phyloP scores from a whole-genome alignment of 2,329 filamentous ascomycete genomes.

The Aspergillus fijiensis region DNA sequence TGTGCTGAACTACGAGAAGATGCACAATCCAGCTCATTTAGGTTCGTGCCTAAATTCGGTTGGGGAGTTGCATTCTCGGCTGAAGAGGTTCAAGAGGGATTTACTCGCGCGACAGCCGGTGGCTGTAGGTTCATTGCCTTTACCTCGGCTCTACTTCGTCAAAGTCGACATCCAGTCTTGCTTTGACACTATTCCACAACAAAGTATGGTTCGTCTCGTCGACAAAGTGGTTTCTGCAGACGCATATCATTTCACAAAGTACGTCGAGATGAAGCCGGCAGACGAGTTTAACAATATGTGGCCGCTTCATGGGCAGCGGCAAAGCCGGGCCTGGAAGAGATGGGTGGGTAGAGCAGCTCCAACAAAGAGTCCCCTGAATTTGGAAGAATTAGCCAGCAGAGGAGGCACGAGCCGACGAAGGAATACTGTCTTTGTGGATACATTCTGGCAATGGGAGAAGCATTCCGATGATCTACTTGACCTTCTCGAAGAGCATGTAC shows the following conservation, averaged over 20 bases:
- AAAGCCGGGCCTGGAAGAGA: constrained; percentile 35
- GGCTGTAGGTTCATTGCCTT: not conserved
- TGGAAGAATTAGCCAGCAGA: constrained; percentile 47
- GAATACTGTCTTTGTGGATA: constrained; percentile 77
- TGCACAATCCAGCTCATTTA: constrained; percentile 58
- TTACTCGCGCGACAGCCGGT: constrained; percentile 13
- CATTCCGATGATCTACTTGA: constrained; percentile 61
- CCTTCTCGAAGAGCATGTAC: constrained; percentile 78
- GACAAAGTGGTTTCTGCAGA: constrained; percentile 55
- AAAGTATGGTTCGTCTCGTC: constrained; percentile 67
- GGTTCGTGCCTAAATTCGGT: constrained; percentile 80
- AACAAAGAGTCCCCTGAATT: constrained; percentile 43
- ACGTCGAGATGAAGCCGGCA: constrained; percentile 67
- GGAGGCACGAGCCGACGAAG: constrained; percentile 47
- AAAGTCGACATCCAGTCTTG: constrained; percentile 91
- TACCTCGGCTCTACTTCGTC: constrained; percentile 72
- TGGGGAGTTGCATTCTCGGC: constrained; percentile 71
- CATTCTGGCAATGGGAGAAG: constrained; percentile 58
- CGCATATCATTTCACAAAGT: constrained; percentile 69
- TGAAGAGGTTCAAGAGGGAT: constrained; percentile 65
- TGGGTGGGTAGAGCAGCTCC: constrained; percentile 57
- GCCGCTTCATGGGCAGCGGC: constrained; percentile 15
- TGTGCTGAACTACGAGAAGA: constrained; percentile 74
- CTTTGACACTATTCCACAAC: constrained; percentile 93
- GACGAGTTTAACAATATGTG: constrained; percentile 27